Conservation (phyloP, 257 asterid genomes). For the Fraxinus quadrangulata region DNA sequence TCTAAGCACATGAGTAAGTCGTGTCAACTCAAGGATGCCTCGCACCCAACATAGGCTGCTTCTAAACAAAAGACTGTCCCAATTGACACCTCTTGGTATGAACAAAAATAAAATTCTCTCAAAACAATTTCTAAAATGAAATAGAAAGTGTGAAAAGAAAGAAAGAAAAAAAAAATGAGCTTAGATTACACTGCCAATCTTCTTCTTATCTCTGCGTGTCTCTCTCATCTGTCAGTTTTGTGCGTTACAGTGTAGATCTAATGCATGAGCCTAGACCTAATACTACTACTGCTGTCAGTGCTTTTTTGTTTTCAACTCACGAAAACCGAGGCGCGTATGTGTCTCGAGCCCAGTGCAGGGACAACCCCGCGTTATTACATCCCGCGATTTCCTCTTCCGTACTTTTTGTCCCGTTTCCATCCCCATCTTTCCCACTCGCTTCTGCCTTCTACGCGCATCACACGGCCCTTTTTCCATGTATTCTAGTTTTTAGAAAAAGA, state of each 20-base stretch:
- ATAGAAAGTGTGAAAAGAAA: no score
- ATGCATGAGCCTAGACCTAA: conserved; percentile 39
- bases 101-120: no score
- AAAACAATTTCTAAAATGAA: no score
- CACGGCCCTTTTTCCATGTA: neutral
- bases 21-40: no score
- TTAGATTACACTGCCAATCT: neutral
- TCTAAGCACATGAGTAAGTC: no score
- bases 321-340: conserved; percentile 19
- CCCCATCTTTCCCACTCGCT: neutral
- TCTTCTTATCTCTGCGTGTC: neutral
- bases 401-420: conserved; percentile 39
- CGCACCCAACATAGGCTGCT: no score
- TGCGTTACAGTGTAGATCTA: conserved; percentile 33
- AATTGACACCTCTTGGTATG: no score
- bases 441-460: neutral
- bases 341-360: conserved; percentile 46
- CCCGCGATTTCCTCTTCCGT: conserved; percentile 53
- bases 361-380: conserved; percentile 27
- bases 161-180: neutral
- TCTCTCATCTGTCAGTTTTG: conserved; percentile 10
- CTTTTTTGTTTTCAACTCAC: neutral
- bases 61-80: no score
- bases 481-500: no score
- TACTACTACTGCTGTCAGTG: neutral